Percentiles rank a stretch among this genome's conserved stretches.
phyloP scores from a whole-genome alignment of 306 rosid species.

The Cucurbita maxima region DNA sequence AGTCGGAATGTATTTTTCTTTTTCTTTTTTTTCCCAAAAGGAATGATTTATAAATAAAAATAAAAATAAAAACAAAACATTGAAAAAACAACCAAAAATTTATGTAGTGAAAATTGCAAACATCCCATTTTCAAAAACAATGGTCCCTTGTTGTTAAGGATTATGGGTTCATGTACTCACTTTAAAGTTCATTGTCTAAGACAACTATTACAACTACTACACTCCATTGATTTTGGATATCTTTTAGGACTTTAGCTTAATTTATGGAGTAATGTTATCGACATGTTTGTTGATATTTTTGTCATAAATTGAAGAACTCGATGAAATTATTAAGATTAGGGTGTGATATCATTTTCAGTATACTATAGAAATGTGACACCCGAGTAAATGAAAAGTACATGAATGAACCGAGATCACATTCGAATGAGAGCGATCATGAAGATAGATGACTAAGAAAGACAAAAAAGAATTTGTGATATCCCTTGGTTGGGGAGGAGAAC shows the following conservation, averaged over 20 bases:
- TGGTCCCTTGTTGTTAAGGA: constrained; percentile 42
- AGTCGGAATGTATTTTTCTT: too few species aligned
- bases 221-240: neutral
- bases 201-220: constrained; percentile 13
- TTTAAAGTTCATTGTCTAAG: constrained; percentile 20
- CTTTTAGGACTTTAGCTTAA: neutral
- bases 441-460: neutral
- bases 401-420: neutral
- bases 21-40: too few species aligned
- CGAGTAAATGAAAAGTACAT: too few species aligned
- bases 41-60: neutral
- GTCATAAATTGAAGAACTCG: neutral
- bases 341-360: neutral
- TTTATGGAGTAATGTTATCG: neutral
- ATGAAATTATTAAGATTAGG: neutral
- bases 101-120: constrained; percentile 31
- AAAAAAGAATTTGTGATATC: too few species aligned
- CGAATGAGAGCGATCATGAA: neutral
- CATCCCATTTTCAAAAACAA: constrained; percentile 52
- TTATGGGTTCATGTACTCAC: constrained; percentile 39
- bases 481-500: too few species aligned
- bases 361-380: neutral
- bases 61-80: neutral
- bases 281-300: neutral
- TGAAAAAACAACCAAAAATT: constrained; percentile 17